phyloP scores from a whole-genome alignment of 78 protist genomes.

The Dictyostelium purpureum region DNA sequence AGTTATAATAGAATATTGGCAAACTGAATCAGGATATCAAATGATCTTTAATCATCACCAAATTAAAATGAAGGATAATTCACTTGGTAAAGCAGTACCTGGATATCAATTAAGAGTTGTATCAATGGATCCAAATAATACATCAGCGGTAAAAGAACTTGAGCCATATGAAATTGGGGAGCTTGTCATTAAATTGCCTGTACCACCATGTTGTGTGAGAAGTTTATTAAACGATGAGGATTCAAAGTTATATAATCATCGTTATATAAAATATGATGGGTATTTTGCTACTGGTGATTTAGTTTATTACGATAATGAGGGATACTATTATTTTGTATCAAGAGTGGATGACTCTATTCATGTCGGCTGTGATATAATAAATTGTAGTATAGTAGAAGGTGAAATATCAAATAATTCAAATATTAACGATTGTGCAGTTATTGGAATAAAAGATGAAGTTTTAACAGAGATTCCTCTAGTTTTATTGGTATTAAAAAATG shows the following conservation, averaged over 20 bases:
- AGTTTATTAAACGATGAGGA: too few species aligned
- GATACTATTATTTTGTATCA: not conserved
- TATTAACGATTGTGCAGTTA: not conserved
- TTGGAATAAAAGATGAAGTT: not conserved
- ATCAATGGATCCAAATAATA: not conserved
- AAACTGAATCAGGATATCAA: not conserved
- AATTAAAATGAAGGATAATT: too few species aligned
- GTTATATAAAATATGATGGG: not conserved
- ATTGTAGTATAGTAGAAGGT: too few species aligned
- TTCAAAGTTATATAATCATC: not conserved
- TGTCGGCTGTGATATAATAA: not conserved
- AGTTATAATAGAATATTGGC: not conserved
- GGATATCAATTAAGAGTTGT: not conserved
- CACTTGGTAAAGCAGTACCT: not conserved
- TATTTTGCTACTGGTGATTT: not conserved
- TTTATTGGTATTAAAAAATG: too few species aligned
- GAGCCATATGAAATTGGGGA: not conserved
- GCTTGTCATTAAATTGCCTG: constrained; percentile 14
- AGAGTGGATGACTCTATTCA: not conserved
- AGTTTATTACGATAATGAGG: not conserved
- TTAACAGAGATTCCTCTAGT: too few species aligned
- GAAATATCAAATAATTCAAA: not conserved
- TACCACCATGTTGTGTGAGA: constrained; percentile 67
- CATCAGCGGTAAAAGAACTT: not conserved
- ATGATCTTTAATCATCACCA: not conserved